Conservation (phyloP, 352 stramenopile genomes). For the Blastocystis sp. region DNA sequence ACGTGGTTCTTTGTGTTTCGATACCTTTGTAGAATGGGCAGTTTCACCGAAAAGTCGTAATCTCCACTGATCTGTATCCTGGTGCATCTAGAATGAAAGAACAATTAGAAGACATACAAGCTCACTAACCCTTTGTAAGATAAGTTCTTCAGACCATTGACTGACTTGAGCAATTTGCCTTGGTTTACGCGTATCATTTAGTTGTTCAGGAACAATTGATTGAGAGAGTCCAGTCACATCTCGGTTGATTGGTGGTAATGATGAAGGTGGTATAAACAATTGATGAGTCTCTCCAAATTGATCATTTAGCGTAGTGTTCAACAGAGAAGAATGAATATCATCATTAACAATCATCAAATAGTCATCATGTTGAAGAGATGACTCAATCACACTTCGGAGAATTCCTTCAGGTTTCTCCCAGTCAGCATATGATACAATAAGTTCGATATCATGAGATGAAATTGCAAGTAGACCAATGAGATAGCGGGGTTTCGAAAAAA, state of each 20-base stretch:
- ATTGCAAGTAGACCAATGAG: not conserved
- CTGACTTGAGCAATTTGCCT: not conserved
- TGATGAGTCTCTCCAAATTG: not conserved
- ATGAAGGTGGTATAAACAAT: not conserved
- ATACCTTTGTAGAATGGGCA: no score
- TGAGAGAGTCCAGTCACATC: slow-evolving; percentile 20
- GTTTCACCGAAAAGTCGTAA: not conserved
- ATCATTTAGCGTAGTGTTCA: not conserved
- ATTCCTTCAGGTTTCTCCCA: not conserved
- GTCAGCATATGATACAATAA: not conserved
- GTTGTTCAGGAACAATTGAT: not conserved
- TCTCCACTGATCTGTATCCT: not conserved
- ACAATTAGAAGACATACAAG: not conserved
- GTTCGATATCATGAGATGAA: not conserved
- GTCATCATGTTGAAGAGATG: not conserved
- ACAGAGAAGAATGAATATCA: not conserved
- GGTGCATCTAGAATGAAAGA: slow-evolving; percentile 13
- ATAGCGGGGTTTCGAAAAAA: not conserved
- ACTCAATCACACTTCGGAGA: not conserved
- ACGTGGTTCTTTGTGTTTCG: no score
- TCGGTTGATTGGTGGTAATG: not conserved
- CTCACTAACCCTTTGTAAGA: not conserved
- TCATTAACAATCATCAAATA: slow-evolving; percentile 21
- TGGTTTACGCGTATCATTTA: not conserved
- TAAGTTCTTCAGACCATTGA: not conserved